Conservation (phyloP, 2,329 filamentous ascomycete species). For the Fusarium nisikadoi region DNA sequence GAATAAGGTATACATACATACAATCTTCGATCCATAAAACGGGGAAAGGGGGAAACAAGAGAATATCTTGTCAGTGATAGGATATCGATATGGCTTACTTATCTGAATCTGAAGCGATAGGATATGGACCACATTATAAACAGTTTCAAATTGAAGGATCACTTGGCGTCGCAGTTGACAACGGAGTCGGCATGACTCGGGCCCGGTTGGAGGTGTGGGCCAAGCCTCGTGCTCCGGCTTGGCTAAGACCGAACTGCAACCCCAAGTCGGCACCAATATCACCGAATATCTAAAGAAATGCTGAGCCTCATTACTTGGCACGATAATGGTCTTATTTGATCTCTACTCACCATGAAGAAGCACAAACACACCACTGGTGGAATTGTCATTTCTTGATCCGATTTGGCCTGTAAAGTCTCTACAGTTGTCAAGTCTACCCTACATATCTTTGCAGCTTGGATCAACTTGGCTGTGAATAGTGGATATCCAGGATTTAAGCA, state of each 20-base stretch:
- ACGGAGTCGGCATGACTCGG: conserved; percentile 3
- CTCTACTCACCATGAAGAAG: background rate
- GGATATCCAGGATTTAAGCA: background rate
- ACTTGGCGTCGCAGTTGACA: background rate
- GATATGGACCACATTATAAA: background rate
- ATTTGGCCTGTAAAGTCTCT: background rate
- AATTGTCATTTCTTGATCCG: background rate
- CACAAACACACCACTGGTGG: fast-evolving
- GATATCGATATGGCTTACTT: background rate
- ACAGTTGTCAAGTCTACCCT: background rate
- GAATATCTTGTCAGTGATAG: background rate
- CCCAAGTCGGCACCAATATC: background rate
- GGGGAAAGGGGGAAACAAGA: background rate
- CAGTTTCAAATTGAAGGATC: background rate
- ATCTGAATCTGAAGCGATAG: background rate
- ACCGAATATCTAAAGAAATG: background rate
- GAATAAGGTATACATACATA: background rate
- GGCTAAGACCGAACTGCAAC: background rate
- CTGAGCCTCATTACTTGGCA: background rate
- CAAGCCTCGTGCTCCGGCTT: background rate
- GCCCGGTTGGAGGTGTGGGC: background rate
- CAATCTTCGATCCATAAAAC: background rate
- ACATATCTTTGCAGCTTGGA: background rate
- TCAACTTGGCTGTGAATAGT: background rate
- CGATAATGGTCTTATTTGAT: background rate